These are phyloP conservation scores for Hordeum pubiflorum DNA, from an alignment of 202 grass and related monocot species.

Conservation along the genomic window DNA sequence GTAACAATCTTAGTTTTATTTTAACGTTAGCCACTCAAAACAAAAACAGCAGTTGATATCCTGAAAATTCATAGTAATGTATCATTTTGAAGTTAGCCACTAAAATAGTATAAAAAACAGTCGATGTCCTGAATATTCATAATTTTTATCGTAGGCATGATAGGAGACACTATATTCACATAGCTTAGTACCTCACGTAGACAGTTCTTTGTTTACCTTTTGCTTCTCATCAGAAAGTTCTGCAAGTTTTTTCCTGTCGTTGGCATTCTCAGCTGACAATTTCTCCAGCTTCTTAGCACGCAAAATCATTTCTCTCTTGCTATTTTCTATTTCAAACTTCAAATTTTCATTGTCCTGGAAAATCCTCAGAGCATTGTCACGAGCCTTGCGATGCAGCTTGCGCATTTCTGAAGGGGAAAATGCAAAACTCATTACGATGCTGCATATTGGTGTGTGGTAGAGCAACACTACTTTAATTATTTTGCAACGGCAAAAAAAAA, in stretches of 20 bases:
- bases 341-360: slow-evolving; percentile 91
- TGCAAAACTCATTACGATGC: slow-evolving; percentile 15
- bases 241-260: slow-evolving; percentile 68
- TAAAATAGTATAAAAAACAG: background rate
- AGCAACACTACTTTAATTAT: background rate
- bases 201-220: slow-evolving; percentile 56
- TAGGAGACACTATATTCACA: background rate
- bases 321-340: slow-evolving; percentile 66
- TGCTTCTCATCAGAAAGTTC: slow-evolving; percentile 86
- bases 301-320: slow-evolving; percentile 61
- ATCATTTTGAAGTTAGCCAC: background rate
- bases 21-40: background rate
- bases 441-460: slow-evolving; percentile 15
- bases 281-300: slow-evolving; percentile 65
- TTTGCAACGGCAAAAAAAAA: background rate
- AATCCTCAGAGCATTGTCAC: slow-evolving; percentile 71
- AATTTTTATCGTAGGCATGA: slow-evolving; percentile 12
- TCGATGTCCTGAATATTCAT: background rate
- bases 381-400: slow-evolving; percentile 68
- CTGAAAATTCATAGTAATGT: slow-evolving; percentile 3
- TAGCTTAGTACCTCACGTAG: slow-evolving; percentile 7
- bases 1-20: background rate
- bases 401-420: slow-evolving; percentile 65
- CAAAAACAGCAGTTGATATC: background rate
- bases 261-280: slow-evolving; percentile 65